Percentiles rank a stretch among this genome's conserved stretches.
Evolutionary conservation across 306 rosid species (phyloP).

Genomic region (Acacia crassicarpa): DNA sequence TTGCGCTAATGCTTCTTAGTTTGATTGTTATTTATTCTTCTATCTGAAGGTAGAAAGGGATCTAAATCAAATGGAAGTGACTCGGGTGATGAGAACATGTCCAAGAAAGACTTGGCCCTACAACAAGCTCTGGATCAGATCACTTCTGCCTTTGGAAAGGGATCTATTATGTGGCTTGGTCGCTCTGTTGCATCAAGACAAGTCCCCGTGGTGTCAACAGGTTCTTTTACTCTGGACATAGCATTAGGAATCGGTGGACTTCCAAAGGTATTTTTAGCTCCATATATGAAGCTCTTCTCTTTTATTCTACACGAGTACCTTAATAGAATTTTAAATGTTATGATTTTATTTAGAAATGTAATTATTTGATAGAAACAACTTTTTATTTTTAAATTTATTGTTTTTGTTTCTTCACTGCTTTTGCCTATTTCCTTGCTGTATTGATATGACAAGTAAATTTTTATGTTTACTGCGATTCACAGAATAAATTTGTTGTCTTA

Average conservation of each 20-base stretch:
- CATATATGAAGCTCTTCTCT: constrained; percentile 3
- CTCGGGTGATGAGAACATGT: constrained; percentile 64
- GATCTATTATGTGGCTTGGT: constrained; percentile 99
- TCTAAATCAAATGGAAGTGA: constrained; percentile 76
- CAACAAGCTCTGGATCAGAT: constrained; percentile 96
- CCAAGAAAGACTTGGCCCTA: constrained; percentile 82
- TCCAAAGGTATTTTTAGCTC: constrained; percentile 68
- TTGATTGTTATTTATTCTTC: not conserved
- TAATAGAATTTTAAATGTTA: not conserved
- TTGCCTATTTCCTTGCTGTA: constrained; percentile 4
- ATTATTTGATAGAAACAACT: not conserved
- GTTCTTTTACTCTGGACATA: constrained; percentile 82
- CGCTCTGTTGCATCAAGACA: constrained; percentile 50
- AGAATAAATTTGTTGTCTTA: not conserved
- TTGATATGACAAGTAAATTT: not conserved
- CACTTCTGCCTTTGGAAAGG: constrained; percentile 83
- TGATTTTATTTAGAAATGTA: not conserved
- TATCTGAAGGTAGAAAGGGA: constrained; percentile 53
- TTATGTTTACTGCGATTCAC: not conserved
- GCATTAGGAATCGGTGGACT: constrained; percentile 88
- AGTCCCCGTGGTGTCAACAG: constrained; percentile 82
- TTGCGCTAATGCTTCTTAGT: not conserved
- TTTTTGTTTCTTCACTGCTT: constrained; percentile 20
- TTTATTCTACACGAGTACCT: constrained; percentile 2
- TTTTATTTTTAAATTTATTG: constrained; percentile 1